Evolutionary conservation across 805 yeast genomes (phyloP), one percentile per base, ranked within the genome.

Genomic region (Yarrowia divulgata): DNA sequence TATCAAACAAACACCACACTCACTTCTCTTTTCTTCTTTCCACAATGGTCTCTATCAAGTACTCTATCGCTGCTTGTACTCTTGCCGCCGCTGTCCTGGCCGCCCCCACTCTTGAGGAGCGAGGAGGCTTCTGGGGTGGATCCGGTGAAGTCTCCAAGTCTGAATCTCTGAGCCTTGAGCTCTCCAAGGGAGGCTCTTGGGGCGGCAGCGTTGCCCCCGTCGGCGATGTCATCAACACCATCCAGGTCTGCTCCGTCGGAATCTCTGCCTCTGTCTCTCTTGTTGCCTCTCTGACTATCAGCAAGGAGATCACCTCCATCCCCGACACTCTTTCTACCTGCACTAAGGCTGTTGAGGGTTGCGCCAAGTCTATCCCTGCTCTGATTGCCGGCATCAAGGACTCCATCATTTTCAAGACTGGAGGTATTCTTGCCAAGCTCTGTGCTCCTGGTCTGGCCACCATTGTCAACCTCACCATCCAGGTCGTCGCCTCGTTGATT

Each of bases 41-140:
- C 29, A 57, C 63, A 57, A 57, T 57, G 63, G 63, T 57, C 48
- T 35, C 63, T n/a, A 42, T 42, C 63, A 57, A 57, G 39, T 57
- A 57, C 63, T 29, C 63, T 29, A 14, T 57, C 63, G 42, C 43
- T 13, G 29, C 48, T 40, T 2, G 48, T 42, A 3, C 29, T 16
- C 63, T 57, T n/a, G 48, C 63, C 16, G 37, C 63, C 23, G 6
- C 63, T 10, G 48, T 34, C 29, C 29, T 57, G 48, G 63, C 63
- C 12, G 63, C 63, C n/a, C 63, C 63, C 35, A 48, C 45, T 37
- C 39, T 18, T 12, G 43, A 40, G 43, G 43, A 40, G 43, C 43
- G 43, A 40, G 57, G 39, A 16, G 50, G 50, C 19, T 49, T 39
- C 9, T 49, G 55, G 55, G 55, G 50, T 3, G 34, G 50, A 46